Conservation (phyloP, 2,329 filamentous ascomycete species). For the Drechslerella coelobrocha region DNA sequence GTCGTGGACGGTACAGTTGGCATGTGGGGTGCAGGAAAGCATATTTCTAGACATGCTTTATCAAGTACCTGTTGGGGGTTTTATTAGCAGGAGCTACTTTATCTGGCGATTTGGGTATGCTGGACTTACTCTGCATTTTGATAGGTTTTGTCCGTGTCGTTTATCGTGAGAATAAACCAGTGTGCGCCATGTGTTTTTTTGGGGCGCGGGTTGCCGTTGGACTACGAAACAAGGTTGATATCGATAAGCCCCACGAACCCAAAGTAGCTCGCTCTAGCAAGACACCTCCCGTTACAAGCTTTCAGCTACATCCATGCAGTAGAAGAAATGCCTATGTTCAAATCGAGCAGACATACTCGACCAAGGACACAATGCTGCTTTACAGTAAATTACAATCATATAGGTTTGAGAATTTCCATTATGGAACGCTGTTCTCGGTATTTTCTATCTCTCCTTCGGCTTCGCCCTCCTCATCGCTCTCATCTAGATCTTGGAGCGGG, state of each 20-base stretch:
- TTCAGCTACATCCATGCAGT: too few species aligned
- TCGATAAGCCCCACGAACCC: slow-evolving; percentile 23
- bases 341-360: too few species aligned
- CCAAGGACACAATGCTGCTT: too few species aligned
- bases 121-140: too few species aligned
- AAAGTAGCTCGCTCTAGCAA: slow-evolving; percentile 6
- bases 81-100: too few species aligned
- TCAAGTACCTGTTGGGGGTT: neutral
- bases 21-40: neutral
- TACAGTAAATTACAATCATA: too few species aligned
- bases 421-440: slow-evolving; percentile 36
- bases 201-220: slow-evolving; percentile 16
- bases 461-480: slow-evolving; percentile 66
- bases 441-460: slow-evolving; percentile 51
- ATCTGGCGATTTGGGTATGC: too few species aligned
- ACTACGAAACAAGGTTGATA: neutral
- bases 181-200: slow-evolving; percentile 3
- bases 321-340: neutral
- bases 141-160: too few species aligned
- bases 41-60: neutral
- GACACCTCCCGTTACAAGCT: too few species aligned
- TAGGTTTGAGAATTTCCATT: slow-evolving; percentile 11
- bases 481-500: slow-evolving; percentile 80
- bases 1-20: slow-evolving; percentile 57
- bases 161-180: too few species aligned